phyloP scores from a whole-genome alignment of 768 basidiomycete genomes.

The Tulasnella sp. region DNA sequence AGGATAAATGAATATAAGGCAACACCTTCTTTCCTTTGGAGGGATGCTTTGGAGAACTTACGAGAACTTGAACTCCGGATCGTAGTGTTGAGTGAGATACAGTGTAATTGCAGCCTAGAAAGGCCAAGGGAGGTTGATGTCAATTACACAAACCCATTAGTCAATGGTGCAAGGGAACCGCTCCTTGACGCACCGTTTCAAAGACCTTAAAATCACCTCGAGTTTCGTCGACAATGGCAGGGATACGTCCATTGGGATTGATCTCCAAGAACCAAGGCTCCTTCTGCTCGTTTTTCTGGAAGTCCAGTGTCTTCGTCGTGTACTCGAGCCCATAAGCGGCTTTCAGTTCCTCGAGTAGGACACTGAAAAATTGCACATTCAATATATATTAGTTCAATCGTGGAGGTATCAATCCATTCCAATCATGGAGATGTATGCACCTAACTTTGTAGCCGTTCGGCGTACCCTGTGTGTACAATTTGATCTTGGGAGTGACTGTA shows the following conservation, averaged over 20 bases:
- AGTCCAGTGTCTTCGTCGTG: constrained; percentile 5
- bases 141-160: too few species aligned
- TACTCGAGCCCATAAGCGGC: constrained; percentile 18
- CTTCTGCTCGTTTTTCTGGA: constrained; percentile 19
- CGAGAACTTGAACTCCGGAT: constrained; percentile 57
- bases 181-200: constrained; percentile 16
- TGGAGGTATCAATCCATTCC: too few species aligned
- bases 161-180: too few species aligned
- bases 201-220: constrained; percentile 17
- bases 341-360: too few species aligned
- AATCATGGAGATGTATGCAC: too few species aligned
- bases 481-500: too few species aligned
- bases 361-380: too few species aligned
- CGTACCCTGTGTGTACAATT: too few species aligned
- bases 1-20: background rate
- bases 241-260: constrained; percentile 22
- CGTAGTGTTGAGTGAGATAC: constrained; percentile 71
- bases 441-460: too few species aligned
- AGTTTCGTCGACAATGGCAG: constrained; percentile 20
- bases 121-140: too few species aligned
- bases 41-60: background rate
- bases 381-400: too few species aligned
- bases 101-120: constrained; percentile 56
- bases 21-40: background rate
- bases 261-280: constrained; percentile 21